phyloP scores from a whole-genome alignment of 371 early-diverging fungal genomes.

The Mucor velutinosus region DNA sequence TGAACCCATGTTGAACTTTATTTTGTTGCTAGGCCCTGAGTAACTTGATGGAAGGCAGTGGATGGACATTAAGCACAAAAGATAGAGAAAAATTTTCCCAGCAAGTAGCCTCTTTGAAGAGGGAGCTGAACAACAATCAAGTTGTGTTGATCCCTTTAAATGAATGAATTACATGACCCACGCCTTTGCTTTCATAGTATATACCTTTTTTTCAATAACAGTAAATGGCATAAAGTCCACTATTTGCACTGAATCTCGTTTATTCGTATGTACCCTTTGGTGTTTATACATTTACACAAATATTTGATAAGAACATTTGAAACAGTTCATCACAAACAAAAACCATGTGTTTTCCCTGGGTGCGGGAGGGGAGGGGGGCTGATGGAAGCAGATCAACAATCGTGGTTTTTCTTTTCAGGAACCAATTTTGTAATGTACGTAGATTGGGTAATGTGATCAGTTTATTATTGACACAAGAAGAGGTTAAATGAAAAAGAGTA shows the following conservation, averaged over 20 bases:
- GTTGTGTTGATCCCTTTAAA: constrained; percentile 45
- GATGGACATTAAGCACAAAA: constrained; percentile 56
- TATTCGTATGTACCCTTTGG: background rate
- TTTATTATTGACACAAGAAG: background rate
- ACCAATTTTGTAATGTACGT: no score
- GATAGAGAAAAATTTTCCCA: constrained; percentile 81
- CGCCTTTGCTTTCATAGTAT: background rate
- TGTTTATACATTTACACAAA: background rate
- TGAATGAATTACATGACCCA: background rate
- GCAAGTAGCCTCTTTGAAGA: constrained; percentile 65
- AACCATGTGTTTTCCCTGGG: no score
- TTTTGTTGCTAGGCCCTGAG: constrained; percentile 37
- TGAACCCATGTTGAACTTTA: constrained; percentile 8
- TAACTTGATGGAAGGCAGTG: constrained; percentile 69
- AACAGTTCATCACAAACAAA: no score
- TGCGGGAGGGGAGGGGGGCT: no score
- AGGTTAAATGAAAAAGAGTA: no score
- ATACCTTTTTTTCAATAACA: background rate
- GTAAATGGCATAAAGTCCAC: background rate
- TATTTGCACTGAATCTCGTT: background rate
- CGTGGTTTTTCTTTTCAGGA: no score
- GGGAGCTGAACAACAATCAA: constrained; percentile 55
- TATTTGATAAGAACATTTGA: background rate
- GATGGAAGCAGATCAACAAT: no score
- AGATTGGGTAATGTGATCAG: no score